Evolutionary conservation across 2,329 filamentous ascomycete species (phyloP).

Genomic region (Stenocarpella maydis): DNA sequence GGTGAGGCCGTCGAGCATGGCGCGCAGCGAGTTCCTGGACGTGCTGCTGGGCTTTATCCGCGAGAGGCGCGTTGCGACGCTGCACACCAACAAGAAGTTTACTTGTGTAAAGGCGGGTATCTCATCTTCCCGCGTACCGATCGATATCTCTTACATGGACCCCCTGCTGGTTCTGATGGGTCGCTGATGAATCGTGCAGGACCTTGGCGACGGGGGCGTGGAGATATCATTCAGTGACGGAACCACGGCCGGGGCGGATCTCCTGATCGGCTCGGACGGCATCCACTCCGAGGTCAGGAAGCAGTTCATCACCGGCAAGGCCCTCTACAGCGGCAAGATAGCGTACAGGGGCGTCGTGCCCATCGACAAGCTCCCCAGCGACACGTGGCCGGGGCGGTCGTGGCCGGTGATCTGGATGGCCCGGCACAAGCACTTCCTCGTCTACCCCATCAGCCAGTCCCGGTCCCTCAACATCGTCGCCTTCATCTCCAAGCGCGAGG

Average conservation of each 20-base stretch:
- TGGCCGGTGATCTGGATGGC: conserved; percentile 32
- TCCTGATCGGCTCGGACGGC: conserved; percentile 35
- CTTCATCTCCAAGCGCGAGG: conserved; percentile 34
- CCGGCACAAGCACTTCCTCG: conserved; percentile 32
- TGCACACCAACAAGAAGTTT: conserved; percentile 30
- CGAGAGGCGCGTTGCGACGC: conserved; percentile 11
- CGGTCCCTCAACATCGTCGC: conserved; percentile 36
- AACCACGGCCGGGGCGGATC: conserved; percentile 27
- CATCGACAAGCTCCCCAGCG: conserved; percentile 35
- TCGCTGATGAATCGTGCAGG: neutral
- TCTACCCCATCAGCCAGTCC: conserved; percentile 34
- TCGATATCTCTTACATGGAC: too few relatives aligned
- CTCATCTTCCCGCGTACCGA: neutral
- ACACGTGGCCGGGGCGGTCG: conserved; percentile 27
- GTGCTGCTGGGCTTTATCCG: conserved; percentile 23
- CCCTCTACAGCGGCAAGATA: conserved; percentile 43
- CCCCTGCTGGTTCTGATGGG: too few relatives aligned
- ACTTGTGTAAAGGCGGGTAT: conserved; percentile 10
- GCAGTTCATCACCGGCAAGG: conserved; percentile 34
- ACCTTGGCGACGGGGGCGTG: conserved; percentile 38
- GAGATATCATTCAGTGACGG: conserved; percentile 28
- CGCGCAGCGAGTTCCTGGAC: conserved; percentile 31
- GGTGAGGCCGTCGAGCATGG: conserved; percentile 28
- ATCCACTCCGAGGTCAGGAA: conserved; percentile 34
- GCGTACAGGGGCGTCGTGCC: conserved; percentile 44